Evolutionary conservation across 2,329 filamentous ascomycete genomes (phyloP).

Genomic region (Teratosphaeria nubilosa): DNA sequence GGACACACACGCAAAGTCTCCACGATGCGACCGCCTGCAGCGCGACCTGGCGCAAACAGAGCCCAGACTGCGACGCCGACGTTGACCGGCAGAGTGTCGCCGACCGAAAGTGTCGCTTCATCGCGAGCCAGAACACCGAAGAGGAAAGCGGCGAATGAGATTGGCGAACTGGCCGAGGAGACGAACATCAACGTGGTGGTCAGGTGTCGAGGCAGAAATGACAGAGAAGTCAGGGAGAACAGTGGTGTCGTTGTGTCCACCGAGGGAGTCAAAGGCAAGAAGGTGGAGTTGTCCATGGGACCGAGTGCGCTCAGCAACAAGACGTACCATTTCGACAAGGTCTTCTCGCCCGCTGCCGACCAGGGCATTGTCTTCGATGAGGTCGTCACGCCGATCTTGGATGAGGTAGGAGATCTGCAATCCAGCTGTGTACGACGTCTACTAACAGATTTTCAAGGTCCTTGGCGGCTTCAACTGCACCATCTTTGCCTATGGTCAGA

Average conservation of each 20-base stretch:
- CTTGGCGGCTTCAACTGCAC: slow-evolving; percentile 93
- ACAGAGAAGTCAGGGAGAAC: slow-evolving; percentile 87
- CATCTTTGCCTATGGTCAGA: slow-evolving; percentile 97
- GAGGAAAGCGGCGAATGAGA: slow-evolving; percentile 67
- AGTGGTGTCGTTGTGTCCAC: slow-evolving; percentile 85
- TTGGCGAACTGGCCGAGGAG: slow-evolving; percentile 61
- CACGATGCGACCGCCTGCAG: slow-evolving; percentile 43
- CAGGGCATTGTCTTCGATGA: slow-evolving; percentile 93
- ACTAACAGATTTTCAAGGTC: slow-evolving; percentile 52
- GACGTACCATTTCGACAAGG: slow-evolving; percentile 91
- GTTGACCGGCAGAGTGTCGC: slow-evolving; percentile 50
- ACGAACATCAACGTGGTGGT: slow-evolving; percentile 98
- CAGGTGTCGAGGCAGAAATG: slow-evolving; percentile 81
- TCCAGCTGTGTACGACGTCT: too few relatives aligned
- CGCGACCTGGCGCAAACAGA: slow-evolving; percentile 28
- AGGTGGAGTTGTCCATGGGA: slow-evolving; percentile 82
- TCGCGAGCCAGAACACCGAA: slow-evolving; percentile 51
- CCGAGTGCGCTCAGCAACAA: slow-evolving; percentile 90
- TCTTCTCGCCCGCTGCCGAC: slow-evolving; percentile 90
- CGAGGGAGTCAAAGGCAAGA: slow-evolving; percentile 77
- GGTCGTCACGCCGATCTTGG: slow-evolving; percentile 82
- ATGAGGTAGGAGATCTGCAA: slow-evolving; percentile 56
- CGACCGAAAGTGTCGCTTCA: slow-evolving; percentile 59
- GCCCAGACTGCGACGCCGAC: slow-evolving; percentile 41
- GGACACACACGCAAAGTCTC: slow-evolving; percentile 13